phyloP scores from a whole-genome alignment of 2,329 filamentous ascomycete genomes.

The Myrmaecium sp. region DNA sequence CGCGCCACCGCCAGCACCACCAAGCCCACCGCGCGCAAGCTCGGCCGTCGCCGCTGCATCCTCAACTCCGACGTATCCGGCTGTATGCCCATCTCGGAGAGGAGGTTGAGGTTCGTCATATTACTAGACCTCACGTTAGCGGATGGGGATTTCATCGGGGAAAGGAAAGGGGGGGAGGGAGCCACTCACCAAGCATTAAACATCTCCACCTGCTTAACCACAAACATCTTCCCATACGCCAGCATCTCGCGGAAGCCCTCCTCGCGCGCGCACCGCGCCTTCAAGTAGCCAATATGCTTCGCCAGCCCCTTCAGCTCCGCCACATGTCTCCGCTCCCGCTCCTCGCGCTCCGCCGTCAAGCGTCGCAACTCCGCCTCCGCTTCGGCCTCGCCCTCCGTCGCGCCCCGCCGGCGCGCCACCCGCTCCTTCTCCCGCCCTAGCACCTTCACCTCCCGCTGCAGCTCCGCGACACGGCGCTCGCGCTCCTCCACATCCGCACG shows the following conservation, averaged over 20 bases:
- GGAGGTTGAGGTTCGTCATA: slow-evolving; percentile 72
- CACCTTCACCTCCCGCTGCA: slow-evolving; percentile 5
- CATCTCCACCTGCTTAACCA: slow-evolving; percentile 63
- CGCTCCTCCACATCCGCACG: slow-evolving; percentile 7
- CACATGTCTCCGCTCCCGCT: slow-evolving; percentile 51
- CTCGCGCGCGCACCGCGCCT: slow-evolving; percentile 65
- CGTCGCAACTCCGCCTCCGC: slow-evolving; percentile 11
- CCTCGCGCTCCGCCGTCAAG: slow-evolving; percentile 33
- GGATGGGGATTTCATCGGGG: slow-evolving; percentile 6
- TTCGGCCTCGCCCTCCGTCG: slow-evolving; percentile 13
- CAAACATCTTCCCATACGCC: slow-evolving; percentile 73
- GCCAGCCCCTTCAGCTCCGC: slow-evolving; percentile 67
- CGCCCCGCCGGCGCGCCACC: slow-evolving; percentile 2
- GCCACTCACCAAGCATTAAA: slow-evolving; percentile 74
- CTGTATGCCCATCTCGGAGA: slow-evolving; percentile 64
- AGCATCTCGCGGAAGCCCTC: slow-evolving; percentile 63
- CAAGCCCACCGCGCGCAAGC: slow-evolving; percentile 30
- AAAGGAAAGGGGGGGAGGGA: slow-evolving; percentile 2
- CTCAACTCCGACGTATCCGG: slow-evolving; percentile 28
- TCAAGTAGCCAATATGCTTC: slow-evolving; percentile 83
- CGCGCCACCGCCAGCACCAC: slow-evolving; percentile 33
- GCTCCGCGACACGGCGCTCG: slow-evolving; percentile 6
- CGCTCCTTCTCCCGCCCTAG: slow-evolving; percentile 11
- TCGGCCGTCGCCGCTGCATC: slow-evolving; percentile 18
- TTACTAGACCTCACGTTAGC: slow-evolving; percentile 47